These are phyloP conservation scores for Camelina laxa DNA, from an alignment of 345 rosid species.

Conservation along the genomic window DNA sequence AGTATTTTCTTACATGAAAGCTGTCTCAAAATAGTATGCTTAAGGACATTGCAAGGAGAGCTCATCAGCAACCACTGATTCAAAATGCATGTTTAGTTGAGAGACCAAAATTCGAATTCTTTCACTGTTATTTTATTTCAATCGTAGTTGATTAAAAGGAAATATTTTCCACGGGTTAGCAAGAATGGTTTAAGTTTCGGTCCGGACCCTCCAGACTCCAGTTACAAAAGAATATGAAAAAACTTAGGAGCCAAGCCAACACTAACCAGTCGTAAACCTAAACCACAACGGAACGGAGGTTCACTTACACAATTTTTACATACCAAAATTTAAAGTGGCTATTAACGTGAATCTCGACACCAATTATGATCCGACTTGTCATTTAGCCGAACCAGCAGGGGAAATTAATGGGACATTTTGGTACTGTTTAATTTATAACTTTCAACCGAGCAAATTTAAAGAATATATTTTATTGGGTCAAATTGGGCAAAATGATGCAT, in stretches of 20 bases:
- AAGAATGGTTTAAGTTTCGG: not conserved
- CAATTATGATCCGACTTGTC: not conserved
- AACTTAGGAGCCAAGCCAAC: constrained; percentile 21
- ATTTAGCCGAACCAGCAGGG: not conserved
- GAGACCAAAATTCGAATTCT: not conserved
- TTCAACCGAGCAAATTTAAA: constrained; percentile 10
- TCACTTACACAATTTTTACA: not conserved
- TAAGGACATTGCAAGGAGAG: not conserved
- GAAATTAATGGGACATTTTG: not conserved
- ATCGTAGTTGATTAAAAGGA: not conserved
- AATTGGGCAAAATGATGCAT: constrained; percentile 12
- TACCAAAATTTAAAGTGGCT: not conserved
- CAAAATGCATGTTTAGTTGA: not conserved
- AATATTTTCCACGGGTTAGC: not conserved
- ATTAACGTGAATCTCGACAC: not conserved
- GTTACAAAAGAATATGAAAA: not conserved
- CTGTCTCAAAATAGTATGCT: not conserved
- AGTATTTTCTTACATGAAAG: not conserved
- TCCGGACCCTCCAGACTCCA: not conserved
- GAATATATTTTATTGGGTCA: not conserved
- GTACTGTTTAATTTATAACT: not conserved
- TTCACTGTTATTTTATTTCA: not conserved
- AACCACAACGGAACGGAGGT: not conserved
- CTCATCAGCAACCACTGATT: not conserved
- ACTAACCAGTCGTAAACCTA: not conserved